Conservation (phyloP, 805 yeast genomes). For the Hanseniaspora valbyensis region DNA sequence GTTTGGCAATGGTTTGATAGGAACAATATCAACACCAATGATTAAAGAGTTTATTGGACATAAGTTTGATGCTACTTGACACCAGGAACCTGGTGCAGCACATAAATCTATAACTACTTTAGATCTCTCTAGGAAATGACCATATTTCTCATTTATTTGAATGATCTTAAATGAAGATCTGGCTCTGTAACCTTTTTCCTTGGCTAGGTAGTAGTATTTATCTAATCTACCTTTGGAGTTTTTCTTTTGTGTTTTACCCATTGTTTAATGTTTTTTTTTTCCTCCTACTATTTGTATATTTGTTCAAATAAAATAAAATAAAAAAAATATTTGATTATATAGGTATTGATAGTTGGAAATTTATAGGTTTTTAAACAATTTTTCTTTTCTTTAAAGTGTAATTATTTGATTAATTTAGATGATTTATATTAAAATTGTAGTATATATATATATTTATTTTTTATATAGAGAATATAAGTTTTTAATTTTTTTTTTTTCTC, state of each 20-base stretch:
- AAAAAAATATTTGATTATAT: no score
- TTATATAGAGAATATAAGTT: no score
- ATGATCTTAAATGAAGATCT: slow-evolving; percentile 94
- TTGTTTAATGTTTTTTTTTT: no score
- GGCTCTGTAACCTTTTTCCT: slow-evolving; percentile 96
- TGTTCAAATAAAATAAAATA: no score
- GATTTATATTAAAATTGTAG: no score
- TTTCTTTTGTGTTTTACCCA: slow-evolving; percentile 92
- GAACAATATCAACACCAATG: slow-evolving; percentile 97
- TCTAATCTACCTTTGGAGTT: slow-evolving; percentile 98
- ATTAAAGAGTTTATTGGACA: slow-evolving; percentile 90
- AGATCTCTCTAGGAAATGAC: slow-evolving; percentile 86
- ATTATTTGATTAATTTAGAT: no score
- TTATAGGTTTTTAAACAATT: no score
- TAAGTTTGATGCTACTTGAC: slow-evolving; percentile 91
- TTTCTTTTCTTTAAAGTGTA: no score
- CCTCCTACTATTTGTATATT: no score
- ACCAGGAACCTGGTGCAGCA: slow-evolving; percentile 99
- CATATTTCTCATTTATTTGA: slow-evolving; percentile 92
- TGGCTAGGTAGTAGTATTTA: slow-evolving; percentile 89
- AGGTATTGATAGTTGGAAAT: no score
- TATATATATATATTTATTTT: no score
- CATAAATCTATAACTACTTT: slow-evolving; percentile 94
- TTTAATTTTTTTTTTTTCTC: no score
- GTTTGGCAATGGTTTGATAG: slow-evolving; percentile 92